Base-by-base conservation (phyloP, 1,284 basidiomycete species). In the Microbotryum violaceum region DNA sequence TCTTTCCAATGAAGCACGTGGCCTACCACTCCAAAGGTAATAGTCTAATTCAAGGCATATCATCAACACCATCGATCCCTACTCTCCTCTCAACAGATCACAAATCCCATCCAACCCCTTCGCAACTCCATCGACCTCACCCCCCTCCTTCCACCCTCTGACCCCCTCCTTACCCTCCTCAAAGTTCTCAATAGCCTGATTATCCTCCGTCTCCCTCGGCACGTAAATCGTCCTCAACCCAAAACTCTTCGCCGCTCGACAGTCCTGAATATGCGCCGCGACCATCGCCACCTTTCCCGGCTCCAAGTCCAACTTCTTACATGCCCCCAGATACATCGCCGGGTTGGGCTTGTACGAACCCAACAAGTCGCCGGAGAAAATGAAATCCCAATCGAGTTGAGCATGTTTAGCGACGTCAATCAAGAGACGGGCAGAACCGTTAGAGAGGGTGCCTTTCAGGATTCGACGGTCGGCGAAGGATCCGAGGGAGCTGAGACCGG, bases 191-290 rank as follows among this genome's bases (percentile, higher is more conserved):
- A 23, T 56, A 20, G 44, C 53, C 23, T 6, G 31, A 42, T n/a
- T 25, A 54, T 74, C 73, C 57, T 75, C 74, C 2, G 74, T 75
- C 16, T 51, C 49, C 20, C 74, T 65, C n/a, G 67, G 66, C 33
- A 75, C 63, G 54, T 74, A 75, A n/a, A 75, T 73, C 14, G 74
- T 74, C 25, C 72, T 47, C 60, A 75, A 73, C 23, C 67, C 67
- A 27, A 67, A 66, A 8, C 63, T 59, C 20, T 58, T 64, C 2
- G 74, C 74, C 3, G 73, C 73, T 20, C 67, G 62, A 8, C 74
- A 59, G 55, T 75, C 74, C 31, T 74, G 71, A 1, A 70, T 68
- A 51, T 75, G 74, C 10, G 68, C 70, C 8, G 74, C 74, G 6
- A 74, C 72, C 71, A 75, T 73, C 5, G 70, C 72, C 3, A 72